Conservation (phyloP, 441 rosid species). For the Brassica balearica region DNA sequence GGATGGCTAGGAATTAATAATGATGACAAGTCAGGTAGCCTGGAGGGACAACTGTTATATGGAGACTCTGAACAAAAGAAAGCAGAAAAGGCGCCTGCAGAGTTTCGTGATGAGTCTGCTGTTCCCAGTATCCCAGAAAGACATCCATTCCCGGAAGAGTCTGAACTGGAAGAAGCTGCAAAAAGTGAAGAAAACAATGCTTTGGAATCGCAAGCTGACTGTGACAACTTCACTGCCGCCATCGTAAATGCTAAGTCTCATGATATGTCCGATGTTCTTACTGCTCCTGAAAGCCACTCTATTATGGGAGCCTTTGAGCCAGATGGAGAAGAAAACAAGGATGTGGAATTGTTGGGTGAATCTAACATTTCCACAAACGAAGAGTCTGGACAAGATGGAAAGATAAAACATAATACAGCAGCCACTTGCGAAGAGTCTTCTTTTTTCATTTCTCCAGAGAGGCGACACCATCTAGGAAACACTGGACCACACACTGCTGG, state of each 20-base stretch:
- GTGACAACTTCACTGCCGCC: background rate
- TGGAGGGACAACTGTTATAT: background rate
- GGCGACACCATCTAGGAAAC: background rate
- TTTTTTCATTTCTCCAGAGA: slow-evolving; percentile 16
- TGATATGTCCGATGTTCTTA: background rate
- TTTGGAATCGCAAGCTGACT: background rate
- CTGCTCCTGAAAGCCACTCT: background rate
- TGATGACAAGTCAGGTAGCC: background rate
- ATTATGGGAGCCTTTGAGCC: background rate
- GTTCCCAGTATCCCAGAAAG: background rate
- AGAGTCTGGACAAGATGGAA: background rate
- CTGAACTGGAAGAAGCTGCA: background rate
- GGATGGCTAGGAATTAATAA: background rate
- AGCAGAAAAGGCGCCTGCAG: background rate
- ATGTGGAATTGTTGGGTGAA: slow-evolving; percentile 24
- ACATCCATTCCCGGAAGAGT: background rate
- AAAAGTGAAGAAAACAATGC: background rate
- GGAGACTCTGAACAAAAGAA: background rate
- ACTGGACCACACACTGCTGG: slow-evolving; percentile 1
- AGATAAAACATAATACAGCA: slow-evolving; percentile 2
- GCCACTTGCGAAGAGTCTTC: slow-evolving; percentile 6
- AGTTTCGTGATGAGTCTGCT: background rate
- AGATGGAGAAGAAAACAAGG: background rate
- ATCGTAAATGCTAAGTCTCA: background rate
- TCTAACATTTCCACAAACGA: slow-evolving; percentile 10